These are phyloP conservation scores for Septoria linicola DNA, from an alignment of 2,329 filamentous ascomycete genomes.

Conservation along the genomic window DNA sequence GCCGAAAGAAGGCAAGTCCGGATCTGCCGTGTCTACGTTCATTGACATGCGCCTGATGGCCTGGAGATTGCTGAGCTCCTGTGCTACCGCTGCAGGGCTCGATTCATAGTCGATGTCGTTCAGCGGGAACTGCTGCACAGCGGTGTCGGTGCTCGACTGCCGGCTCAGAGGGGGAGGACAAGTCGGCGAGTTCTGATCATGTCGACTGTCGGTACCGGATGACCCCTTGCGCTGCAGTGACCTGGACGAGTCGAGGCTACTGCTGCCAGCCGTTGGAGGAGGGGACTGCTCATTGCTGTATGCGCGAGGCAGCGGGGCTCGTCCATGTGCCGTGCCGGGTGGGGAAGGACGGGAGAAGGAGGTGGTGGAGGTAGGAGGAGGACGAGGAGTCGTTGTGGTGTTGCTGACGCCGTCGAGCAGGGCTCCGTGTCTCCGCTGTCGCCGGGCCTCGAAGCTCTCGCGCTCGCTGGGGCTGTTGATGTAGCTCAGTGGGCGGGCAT, in stretches of 20 bases:
- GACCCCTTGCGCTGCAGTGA: slow-evolving; percentile 40
- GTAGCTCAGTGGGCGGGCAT: slow-evolving; percentile 68
- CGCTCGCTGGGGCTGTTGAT: slow-evolving; percentile 59
- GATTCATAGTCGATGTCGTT: slow-evolving; percentile 89
- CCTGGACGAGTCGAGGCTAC: slow-evolving; percentile 21
- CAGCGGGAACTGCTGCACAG: slow-evolving; percentile 58
- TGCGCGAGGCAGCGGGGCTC: slow-evolving; percentile 16
- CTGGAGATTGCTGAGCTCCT: slow-evolving; percentile 89
- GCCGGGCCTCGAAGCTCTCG: slow-evolving; percentile 44
- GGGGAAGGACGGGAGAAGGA: slow-evolving; percentile 10
- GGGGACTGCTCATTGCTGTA: slow-evolving; percentile 35
- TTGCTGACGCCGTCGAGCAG: slow-evolving; percentile 20
- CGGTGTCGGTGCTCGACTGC: slow-evolving; percentile 38
- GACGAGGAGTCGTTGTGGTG: no score
- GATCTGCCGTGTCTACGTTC: slow-evolving; percentile 72
- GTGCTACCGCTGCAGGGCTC: slow-evolving; percentile 81
- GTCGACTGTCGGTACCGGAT: slow-evolving; percentile 29
- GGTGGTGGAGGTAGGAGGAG: not conserved
- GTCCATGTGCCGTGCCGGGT: no score
- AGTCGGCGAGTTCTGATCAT: slow-evolving; percentile 23
- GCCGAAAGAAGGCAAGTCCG: slow-evolving; percentile 73
- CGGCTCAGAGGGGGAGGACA: slow-evolving; percentile 44
- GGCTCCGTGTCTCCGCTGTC: slow-evolving; percentile 30
- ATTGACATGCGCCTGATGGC: slow-evolving; percentile 90
- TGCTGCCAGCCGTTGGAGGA: slow-evolving; percentile 22